Evolutionary conservation across 2,329 filamentous ascomycete genomes (phyloP).

Genomic region (Pseudogymnoascus sp.): DNA sequence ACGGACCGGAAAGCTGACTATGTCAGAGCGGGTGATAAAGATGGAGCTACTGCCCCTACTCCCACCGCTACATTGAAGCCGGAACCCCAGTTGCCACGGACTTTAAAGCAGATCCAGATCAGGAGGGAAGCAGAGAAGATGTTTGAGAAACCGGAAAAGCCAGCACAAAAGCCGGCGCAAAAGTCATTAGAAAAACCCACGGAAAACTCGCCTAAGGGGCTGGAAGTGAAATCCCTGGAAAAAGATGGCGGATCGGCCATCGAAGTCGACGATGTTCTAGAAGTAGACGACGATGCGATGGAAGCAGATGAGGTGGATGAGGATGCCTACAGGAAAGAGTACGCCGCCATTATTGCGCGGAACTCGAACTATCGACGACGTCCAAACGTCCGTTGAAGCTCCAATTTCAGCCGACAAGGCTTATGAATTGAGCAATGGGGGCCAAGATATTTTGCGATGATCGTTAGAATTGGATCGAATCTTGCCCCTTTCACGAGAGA

Average conservation of each 20-base stretch:
- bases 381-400: not conserved
- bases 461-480: not conserved
- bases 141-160: slow-evolving; percentile 5
- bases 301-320: not conserved
- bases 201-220: not conserved
- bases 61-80: not conserved
- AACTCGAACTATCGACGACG: slow-evolving; percentile 2
- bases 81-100: not conserved
- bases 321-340: not conserved
- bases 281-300: not conserved
- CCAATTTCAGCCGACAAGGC: not conserved
- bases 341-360: not conserved
- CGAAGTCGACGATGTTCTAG: not conserved
- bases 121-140: slow-evolving; percentile 6
- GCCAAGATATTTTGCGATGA: not conserved
- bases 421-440: not conserved
- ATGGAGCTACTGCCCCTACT: not conserved
- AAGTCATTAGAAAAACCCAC: not conserved
- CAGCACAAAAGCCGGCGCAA: not conserved
- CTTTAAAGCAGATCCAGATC: slow-evolving; percentile 1
- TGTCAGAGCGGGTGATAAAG: slow-evolving; percentile 6
- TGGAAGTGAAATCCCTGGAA: not conserved
- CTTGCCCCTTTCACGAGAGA: not conserved
- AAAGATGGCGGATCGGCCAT: not conserved
- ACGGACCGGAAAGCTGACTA: not conserved